Evolutionary conservation across 768 basidiomycete species (phyloP), one percentile per base, ranked within the genome.

Genomic region (Hortiboletus flavorubellus): DNA sequence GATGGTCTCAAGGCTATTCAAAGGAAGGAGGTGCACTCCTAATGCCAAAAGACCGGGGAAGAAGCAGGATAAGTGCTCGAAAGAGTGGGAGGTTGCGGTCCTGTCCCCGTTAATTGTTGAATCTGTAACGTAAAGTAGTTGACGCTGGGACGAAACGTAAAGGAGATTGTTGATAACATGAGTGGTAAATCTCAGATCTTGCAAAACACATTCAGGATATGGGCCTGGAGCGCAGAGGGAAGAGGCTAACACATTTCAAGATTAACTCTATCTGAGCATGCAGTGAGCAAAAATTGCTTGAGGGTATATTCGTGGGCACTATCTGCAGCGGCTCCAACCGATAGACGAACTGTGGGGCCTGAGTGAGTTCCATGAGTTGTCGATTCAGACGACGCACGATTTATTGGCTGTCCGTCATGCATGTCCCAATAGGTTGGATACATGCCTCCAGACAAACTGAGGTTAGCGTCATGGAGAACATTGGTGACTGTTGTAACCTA

Each of bases 61-160:
- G 73, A 90, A 91, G 69, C 89, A 90, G 11, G 88, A 83, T 29
- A 91, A 72, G 63, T 91, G 89, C 58, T 91, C 89, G 51, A 89
- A 82, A 21, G 66, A 62, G 59, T 86, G 81, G 10, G 77, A 73
- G 23, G 80, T 75, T 15, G 62, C 56, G 29, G 67, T 71, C 10
- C 60, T 59, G 31, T 71, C 66, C 39, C 68, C 64, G 29, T 53
- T 56, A 2, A 66, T 65, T 15, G 56, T 56, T 16, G 73, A 72
- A 63, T 86, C 86, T 9, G 86, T 87, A 10, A 86, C 83, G 55
- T 89, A 91, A 39, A 90, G 76, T 5, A 91, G 74, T 31, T 80
- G 72, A 16, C 89, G 82, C 3, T 75, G 78, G 4, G 85, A 81
- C 5, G 87, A 82, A 46, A 90, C 60, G 67, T 82, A 89, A n/a